phyloP scores from a whole-genome alignment of 805 yeast species.

The Kodamaea kaohsiungensis region DNA sequence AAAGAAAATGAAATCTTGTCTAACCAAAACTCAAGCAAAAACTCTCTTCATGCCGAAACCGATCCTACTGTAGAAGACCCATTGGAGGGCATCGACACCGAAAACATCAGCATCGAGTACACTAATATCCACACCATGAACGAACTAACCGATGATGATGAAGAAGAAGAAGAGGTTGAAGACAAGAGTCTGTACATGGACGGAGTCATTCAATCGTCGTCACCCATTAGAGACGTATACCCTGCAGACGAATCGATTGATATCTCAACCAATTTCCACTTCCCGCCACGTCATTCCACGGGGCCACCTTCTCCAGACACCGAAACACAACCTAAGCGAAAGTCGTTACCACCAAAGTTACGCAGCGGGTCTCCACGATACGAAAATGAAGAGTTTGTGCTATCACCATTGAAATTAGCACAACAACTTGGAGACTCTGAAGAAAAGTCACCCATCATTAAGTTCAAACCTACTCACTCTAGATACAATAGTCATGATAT shows the following conservation, averaged over 20 bases:
- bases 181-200: neutral
- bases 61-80: conserved; percentile 12
- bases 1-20: conserved; percentile 28
- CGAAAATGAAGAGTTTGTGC: conserved; percentile 36
- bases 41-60: neutral
- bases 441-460: neutral
- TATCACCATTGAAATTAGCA: conserved; percentile 44
- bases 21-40: conserved; percentile 13
- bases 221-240: neutral
- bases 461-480: conserved; percentile 23
- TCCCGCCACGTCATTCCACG: conserved; percentile 20
- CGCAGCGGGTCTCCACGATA: conserved; percentile 19
- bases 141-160: conserved; percentile 19
- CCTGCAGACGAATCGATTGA: conserved; percentile 13
- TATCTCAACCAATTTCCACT: conserved; percentile 28
- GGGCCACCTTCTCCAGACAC: conserved; percentile 6
- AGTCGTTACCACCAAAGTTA: conserved; percentile 25
- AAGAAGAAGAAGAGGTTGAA: conserved; percentile 10
- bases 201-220: neutral
- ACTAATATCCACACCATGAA: conserved; percentile 24
- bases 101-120: conserved; percentile 7
- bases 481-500: conserved; percentile 45
- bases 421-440: conserved; percentile 16
- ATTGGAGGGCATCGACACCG: conserved; percentile 16
- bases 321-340: conserved; percentile 2